Evolutionary conservation across 208 protist genomes (phyloP).

Genomic region (Trypanosoma caninum): DNA sequence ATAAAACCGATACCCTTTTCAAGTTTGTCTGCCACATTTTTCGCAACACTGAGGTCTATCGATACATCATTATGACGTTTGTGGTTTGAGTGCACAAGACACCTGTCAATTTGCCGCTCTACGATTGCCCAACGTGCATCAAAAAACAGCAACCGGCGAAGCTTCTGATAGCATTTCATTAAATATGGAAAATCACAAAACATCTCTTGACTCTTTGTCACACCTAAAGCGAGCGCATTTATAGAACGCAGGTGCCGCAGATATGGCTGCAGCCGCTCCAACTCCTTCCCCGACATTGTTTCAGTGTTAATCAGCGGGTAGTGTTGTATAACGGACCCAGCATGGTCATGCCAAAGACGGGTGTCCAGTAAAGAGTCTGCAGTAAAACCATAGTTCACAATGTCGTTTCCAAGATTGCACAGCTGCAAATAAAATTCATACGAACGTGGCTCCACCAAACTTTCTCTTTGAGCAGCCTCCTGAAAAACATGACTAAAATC

Average conservation of each 20-base stretch:
- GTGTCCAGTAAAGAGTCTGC: slow-evolving; percentile 32
- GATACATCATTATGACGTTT: slow-evolving; percentile 33
- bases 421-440: slow-evolving; percentile 83
- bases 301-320: slow-evolving; percentile 29
- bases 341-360: slow-evolving; percentile 16
- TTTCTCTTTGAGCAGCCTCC: slow-evolving; percentile 25
- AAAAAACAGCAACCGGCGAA: slow-evolving; percentile 64
- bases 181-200: slow-evolving; percentile 68
- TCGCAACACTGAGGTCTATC: slow-evolving; percentile 55
- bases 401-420: slow-evolving; percentile 31
- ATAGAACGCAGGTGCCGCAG: slow-evolving; percentile 59
- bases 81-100: slow-evolving; percentile 34
- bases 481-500: slow-evolving; percentile 59
- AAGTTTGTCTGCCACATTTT: slow-evolving; percentile 30
- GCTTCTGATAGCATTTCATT: slow-evolving; percentile 51
- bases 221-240: slow-evolving; percentile 65
- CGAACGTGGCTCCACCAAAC: slow-evolving; percentile 28
- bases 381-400: slow-evolving; percentile 32
- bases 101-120: slow-evolving; percentile 52
- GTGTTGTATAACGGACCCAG: slow-evolving; percentile 13
- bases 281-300: not conserved
- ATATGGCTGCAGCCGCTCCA: slow-evolving; percentile 45
- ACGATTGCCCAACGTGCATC: slow-evolving; percentile 77
- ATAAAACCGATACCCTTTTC: slow-evolving; percentile 16
- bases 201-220: slow-evolving; percentile 50